Conservation (phyloP, 1,139 yeast genomes). For the Insectozyma bohioensis region DNA sequence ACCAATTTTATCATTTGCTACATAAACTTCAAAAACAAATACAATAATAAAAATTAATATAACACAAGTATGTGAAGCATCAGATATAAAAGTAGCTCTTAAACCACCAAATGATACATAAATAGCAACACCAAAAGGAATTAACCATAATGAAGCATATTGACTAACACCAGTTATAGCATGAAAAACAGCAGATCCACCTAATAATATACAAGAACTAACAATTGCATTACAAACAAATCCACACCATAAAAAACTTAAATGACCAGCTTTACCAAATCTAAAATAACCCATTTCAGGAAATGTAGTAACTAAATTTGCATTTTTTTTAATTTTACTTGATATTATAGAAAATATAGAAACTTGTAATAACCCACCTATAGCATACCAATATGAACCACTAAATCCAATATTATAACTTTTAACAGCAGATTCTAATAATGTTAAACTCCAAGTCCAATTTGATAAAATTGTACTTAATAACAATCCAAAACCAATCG, state of each 20-base stretch:
- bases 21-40: constrained; percentile 42
- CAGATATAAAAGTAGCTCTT: constrained; percentile 47
- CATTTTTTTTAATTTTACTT: constrained; percentile 36
- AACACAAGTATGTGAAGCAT: constrained; percentile 45
- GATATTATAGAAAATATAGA: constrained; percentile 38
- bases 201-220: constrained; percentile 36
- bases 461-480: constrained; percentile 34
- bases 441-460: constrained; percentile 40
- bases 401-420: constrained; percentile 18
- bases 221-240: constrained; percentile 38
- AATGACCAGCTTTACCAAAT: constrained; percentile 37
- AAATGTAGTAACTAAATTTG: constrained; percentile 38
- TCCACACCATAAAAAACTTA: constrained; percentile 36
- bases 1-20: constrained; percentile 41
- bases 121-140: constrained; percentile 36
- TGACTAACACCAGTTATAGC: constrained; percentile 38
- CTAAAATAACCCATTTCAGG: constrained; percentile 40
- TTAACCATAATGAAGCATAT: constrained; percentile 34
- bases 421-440: constrained; percentile 18
- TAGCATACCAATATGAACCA: constrained; percentile 34
- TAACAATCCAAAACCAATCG: constrained; percentile 32
- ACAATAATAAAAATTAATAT: constrained; percentile 37
- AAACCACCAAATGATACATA: constrained; percentile 47
- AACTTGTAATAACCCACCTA: constrained; percentile 37
- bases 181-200: constrained; percentile 36